Evolutionary conservation across 495 filamentous ascomycete species (phyloP).

Genomic region (Aeminium ludgeri): DNA sequence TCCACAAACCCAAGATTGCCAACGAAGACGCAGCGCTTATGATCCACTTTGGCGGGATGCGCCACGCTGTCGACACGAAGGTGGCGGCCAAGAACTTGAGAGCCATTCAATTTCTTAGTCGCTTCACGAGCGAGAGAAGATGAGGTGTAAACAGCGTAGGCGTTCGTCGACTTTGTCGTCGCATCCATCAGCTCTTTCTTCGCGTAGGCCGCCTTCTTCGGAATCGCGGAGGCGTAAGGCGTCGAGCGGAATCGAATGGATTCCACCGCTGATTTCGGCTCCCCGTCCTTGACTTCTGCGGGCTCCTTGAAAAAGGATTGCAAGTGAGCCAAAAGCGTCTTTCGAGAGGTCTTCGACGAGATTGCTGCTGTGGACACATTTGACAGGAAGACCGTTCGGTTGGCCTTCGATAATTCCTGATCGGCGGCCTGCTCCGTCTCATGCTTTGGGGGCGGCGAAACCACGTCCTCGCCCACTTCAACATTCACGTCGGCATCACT

Average conservation of each 20-base stretch:
- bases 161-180: constrained; percentile 86
- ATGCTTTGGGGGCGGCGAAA: constrained; percentile 34
- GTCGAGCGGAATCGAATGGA: constrained; percentile 88
- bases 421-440: constrained; percentile 32
- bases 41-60: constrained; percentile 65
- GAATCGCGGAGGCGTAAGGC: constrained; percentile 60
- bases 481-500: constrained; percentile 8
- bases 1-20: constrained; percentile 93
- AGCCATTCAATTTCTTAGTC: constrained; percentile 62
- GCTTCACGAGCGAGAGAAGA: constrained; percentile 57
- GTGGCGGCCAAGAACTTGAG: constrained; percentile 70
- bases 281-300: constrained; percentile 24
- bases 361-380: constrained; percentile 76
- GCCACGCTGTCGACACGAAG: constrained; percentile 78
- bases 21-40: constrained; percentile 85
- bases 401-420: constrained; percentile 62
- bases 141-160: constrained; percentile 76
- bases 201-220: constrained; percentile 79
- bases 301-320: constrained; percentile 32
- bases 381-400: constrained; percentile 79
- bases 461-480: constrained; percentile 21
- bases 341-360: constrained; percentile 62
- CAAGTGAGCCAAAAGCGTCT: constrained; percentile 53
- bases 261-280: constrained; percentile 34
- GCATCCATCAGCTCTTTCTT: constrained; percentile 65